Percentiles rank a stretch among this genome's conserved stretches.
Evolutionary conservation across 2,329 filamentous ascomycete species (phyloP).

Genomic region (Neoascochyta sp.): DNA sequence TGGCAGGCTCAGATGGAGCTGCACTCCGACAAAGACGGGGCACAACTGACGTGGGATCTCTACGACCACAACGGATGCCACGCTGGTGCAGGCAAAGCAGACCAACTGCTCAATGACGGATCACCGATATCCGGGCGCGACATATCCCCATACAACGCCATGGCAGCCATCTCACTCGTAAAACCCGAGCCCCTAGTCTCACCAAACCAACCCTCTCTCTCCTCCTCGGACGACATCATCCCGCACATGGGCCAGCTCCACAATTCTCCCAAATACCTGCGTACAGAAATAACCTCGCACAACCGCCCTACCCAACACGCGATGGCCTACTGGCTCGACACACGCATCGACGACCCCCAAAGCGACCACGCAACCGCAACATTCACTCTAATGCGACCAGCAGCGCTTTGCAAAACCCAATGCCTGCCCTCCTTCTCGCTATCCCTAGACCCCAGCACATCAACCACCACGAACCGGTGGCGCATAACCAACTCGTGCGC

Average conservation of each 20-base stretch:
- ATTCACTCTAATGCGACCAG: too few species aligned
- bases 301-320: too few species aligned
- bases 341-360: too few species aligned
- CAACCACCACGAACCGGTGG: neutral
- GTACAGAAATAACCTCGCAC: too few species aligned
- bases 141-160: slow-evolving; percentile 1
- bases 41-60: slow-evolving; percentile 4
- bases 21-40: slow-evolving; percentile 1
- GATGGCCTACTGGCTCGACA: too few species aligned
- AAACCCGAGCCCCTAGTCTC: too few species aligned
- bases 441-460: too few species aligned
- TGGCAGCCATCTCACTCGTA: slow-evolving; percentile 1
- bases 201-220: too few species aligned
- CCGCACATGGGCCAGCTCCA: neutral
- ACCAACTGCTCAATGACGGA: neutral
- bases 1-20: slow-evolving; percentile 4
- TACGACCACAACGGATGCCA: slow-evolving; percentile 8
- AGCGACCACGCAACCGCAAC: too few species aligned
- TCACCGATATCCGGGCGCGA: neutral
- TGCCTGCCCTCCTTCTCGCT: too few species aligned
- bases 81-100: slow-evolving; percentile 1
- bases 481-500: slow-evolving; percentile 2
- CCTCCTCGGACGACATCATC: slow-evolving; percentile 3
- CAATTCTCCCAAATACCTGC: too few species aligned
- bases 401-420: neutral